Percentiles rank a stretch among this genome's conserved stretches.
Conservation (phyloP, 495 filamentous ascomycete species). For the Xylaria longipes region DNA sequence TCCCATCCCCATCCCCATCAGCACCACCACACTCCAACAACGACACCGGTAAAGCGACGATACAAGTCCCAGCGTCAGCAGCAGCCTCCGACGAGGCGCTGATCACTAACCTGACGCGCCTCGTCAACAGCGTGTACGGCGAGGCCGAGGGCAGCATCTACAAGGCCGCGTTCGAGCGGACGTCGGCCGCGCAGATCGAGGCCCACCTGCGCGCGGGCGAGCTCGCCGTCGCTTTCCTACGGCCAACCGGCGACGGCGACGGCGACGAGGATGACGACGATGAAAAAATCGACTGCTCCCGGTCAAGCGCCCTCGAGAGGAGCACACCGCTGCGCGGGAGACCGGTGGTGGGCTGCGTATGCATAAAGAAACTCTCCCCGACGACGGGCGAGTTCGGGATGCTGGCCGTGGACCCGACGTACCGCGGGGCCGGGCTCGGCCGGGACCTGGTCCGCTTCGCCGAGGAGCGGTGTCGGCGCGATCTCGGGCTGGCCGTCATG, state of each 20-base stretch:
- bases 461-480: constrained; percentile 28
- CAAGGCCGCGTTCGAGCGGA: constrained; percentile 32
- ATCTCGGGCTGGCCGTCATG: constrained; percentile 22
- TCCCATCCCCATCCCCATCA: no score
- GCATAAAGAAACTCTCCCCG: constrained; percentile 20
- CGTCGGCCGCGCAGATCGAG: constrained; percentile 26
- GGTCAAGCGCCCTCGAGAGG: neutral
- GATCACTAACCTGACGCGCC: constrained; percentile 16
- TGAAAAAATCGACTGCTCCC: no score
- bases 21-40: neutral
- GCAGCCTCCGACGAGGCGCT: constrained; percentile 21
- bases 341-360: constrained; percentile 30
- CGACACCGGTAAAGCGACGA: neutral
- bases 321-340: neutral
- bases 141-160: constrained; percentile 36
- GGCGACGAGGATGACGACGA: neutral
- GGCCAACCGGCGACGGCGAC: neutral
- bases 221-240: constrained; percentile 29
- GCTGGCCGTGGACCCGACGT: constrained; percentile 26
- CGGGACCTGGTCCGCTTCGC: constrained; percentile 31
- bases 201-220: constrained; percentile 26
- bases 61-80: constrained; percentile 23
- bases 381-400: constrained; percentile 32
- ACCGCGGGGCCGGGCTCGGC: constrained; percentile 31
- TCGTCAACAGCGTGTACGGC: constrained; percentile 31